phyloP scores from a whole-genome alignment of 305 asterid genomes.

The Fraxinus nigra region DNA sequence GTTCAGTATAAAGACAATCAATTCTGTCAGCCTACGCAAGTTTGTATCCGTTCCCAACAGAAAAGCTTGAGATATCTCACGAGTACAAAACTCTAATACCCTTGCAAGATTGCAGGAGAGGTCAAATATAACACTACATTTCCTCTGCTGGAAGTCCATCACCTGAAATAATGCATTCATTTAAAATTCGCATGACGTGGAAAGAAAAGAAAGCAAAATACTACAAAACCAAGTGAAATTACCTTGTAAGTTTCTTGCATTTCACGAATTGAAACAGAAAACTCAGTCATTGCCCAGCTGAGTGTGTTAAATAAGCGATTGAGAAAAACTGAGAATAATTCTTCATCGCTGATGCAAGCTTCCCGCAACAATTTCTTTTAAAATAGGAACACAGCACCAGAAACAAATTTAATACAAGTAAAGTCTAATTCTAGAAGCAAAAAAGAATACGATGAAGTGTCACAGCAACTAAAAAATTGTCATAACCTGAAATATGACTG shows the following conservation, averaged over 20 bases:
- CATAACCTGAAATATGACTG: slow-evolving; percentile 69
- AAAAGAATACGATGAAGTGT: background rate
- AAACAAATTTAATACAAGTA: slow-evolving; percentile 16
- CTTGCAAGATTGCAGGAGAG: slow-evolving; percentile 92
- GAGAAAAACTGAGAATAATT: slow-evolving; percentile 81
- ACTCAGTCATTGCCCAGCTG: slow-evolving; percentile 98
- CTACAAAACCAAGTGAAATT: slow-evolving; percentile 7
- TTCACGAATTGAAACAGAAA: slow-evolving; percentile 86
- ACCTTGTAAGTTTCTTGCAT: slow-evolving; percentile 97
- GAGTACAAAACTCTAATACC: slow-evolving; percentile 82
- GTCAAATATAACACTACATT: slow-evolving; percentile 85
- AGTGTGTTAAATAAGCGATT: slow-evolving; percentile 84
- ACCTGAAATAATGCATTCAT: slow-evolving; percentile 42
- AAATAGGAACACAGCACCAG: background rate
- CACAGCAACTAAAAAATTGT: slow-evolving; percentile 1
- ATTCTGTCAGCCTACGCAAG: slow-evolving; percentile 74
- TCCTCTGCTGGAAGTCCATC: slow-evolving; percentile 86
- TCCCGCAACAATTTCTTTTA: slow-evolving; percentile 79
- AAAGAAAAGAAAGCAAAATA: slow-evolving; percentile 2
- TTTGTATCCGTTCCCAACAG: slow-evolving; percentile 74
- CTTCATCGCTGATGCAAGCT: slow-evolving; percentile 66
- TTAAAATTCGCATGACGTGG: slow-evolving; percentile 1
- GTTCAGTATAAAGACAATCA: slow-evolving; percentile 70
- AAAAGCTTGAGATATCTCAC: slow-evolving; percentile 84
- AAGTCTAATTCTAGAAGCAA: slow-evolving; percentile 18